phyloP scores from a whole-genome alignment of 139 green algal genomes.

The Chlamydomonas asymmetrica region DNA sequence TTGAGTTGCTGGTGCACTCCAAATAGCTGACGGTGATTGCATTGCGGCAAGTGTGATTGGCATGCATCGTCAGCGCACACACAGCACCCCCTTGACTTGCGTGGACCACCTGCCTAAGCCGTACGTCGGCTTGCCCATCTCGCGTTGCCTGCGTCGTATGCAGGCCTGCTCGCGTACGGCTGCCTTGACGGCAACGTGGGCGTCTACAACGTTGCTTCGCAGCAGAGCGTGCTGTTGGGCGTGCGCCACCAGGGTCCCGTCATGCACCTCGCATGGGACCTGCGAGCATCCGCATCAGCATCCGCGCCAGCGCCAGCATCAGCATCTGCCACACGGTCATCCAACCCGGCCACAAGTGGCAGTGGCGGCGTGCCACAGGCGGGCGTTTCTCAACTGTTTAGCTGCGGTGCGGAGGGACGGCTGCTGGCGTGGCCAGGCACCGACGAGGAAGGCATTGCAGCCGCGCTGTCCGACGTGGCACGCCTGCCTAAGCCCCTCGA shows the following conservation, averaged over 20 bases:
- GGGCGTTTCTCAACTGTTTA: slow-evolving; percentile 13
- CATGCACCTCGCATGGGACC: slow-evolving; percentile 25
- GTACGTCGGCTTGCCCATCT: neutral
- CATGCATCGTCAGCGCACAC: neutral
- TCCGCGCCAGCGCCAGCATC: neutral
- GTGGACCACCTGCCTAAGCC: neutral
- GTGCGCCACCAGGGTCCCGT: slow-evolving; percentile 39
- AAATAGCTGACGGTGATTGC: no score
- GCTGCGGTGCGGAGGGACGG: slow-evolving; percentile 35
- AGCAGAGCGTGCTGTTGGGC: slow-evolving; percentile 5
- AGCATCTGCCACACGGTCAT: neutral
- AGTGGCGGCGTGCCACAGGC: neutral
- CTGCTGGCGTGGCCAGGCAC: slow-evolving; percentile 29
- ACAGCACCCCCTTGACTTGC: neutral
- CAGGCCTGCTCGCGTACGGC: slow-evolving; percentile 51
- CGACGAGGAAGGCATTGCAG: neutral
- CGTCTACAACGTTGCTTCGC: slow-evolving; percentile 28
- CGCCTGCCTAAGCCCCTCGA: slow-evolving; percentile 15
- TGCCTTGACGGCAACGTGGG: slow-evolving; percentile 52
- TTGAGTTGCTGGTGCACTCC: no score
- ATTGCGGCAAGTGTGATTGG: neutral
- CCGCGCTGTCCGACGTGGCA: neutral
- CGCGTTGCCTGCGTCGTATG: neutral
- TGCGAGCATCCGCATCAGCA: slow-evolving; percentile 1
- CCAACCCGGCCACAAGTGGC: neutral